Evolutionary conservation across 192 early-diverging fungal species (phyloP).

Genomic region (Backusella tuberculispora): DNA sequence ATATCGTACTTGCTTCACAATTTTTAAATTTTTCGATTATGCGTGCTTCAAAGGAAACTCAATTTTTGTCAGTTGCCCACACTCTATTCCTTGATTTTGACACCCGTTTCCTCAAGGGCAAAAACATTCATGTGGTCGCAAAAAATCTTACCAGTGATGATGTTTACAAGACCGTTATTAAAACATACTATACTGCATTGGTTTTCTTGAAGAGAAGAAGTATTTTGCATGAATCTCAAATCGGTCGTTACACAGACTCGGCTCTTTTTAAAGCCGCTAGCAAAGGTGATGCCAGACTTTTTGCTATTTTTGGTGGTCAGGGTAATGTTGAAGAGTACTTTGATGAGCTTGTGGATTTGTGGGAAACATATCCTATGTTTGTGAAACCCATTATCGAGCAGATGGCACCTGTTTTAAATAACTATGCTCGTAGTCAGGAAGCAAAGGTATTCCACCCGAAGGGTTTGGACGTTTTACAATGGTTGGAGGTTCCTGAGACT

Average conservation of each 20-base stretch:
- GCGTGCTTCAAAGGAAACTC: slow-evolving; percentile 44
- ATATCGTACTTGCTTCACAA: slow-evolving; percentile 71
- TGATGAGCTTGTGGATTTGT: slow-evolving; percentile 82
- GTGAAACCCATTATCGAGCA: slow-evolving; percentile 75
- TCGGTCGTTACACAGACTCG: slow-evolving; percentile 48
- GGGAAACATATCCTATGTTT: slow-evolving; percentile 77
- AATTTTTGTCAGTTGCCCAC: slow-evolving; percentile 70
- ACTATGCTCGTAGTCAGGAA: slow-evolving; percentile 61
- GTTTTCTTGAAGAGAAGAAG: slow-evolving; percentile 57
- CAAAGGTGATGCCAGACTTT: slow-evolving; percentile 61
- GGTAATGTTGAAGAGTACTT: slow-evolving; percentile 95
- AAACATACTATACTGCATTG: slow-evolving; percentile 78
- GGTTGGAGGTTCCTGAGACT: slow-evolving; percentile 78
- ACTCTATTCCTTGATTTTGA: slow-evolving; percentile 78
- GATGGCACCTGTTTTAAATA: slow-evolving; percentile 70
- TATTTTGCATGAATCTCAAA: slow-evolving; percentile 37
- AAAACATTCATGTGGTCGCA: slow-evolving; percentile 84
- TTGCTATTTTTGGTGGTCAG: slow-evolving; percentile 96
- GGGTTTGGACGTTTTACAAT: slow-evolving; percentile 85
- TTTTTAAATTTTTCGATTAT: slow-evolving; percentile 69
- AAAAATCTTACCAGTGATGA: slow-evolving; percentile 57
- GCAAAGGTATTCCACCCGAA: slow-evolving; percentile 72
- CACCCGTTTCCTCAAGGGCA: slow-evolving; percentile 70
- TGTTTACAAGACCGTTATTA: slow-evolving; percentile 62
- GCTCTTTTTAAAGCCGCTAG: slow-evolving; percentile 73